A percentile compares a stretch with the other conserved stretches of the same genome.
These are phyloP conservation scores for Plasmopara muralis DNA, from an alignment of 352 stramenopile genomes.

Conservation along the genomic window DNA sequence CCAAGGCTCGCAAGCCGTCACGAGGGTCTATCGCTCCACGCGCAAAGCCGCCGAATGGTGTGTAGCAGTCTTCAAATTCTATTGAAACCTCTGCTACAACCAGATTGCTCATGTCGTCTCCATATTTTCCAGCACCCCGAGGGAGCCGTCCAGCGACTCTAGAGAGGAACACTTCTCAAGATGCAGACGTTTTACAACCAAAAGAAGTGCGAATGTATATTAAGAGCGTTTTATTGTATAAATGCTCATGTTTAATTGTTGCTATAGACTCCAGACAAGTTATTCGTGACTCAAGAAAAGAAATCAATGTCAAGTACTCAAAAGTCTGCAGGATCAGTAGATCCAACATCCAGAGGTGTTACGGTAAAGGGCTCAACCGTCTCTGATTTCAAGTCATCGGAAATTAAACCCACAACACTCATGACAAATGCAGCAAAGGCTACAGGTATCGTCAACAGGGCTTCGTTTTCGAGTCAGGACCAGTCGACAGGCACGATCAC, in stretches of 20 bases:
- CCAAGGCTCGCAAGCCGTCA: conserved; percentile 62
- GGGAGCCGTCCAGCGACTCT: conserved; percentile 17
- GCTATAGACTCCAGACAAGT: neutral
- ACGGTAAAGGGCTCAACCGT: conserved; percentile 2
- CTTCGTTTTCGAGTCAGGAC: conserved; percentile 2
- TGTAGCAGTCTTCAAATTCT: neutral
- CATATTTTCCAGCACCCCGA: conserved; percentile 16
- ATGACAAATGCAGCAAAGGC: neutral
- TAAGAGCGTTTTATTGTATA: too few relatives aligned
- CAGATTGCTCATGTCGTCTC: conserved; percentile 3
- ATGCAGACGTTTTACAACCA: neutral
- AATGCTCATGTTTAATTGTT: too few relatives aligned
- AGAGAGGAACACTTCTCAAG: neutral
- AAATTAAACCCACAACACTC: neutral
- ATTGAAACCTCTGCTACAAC: too few relatives aligned
- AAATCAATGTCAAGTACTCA: neutral
- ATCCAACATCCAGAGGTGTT: conserved; percentile 6
- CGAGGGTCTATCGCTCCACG: conserved; percentile 60
- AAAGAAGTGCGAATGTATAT: conserved; percentile 12
- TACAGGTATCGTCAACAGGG: neutral
- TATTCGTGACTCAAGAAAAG: neutral
- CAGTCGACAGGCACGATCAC: conserved; percentile 19
- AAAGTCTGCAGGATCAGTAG: neutral
- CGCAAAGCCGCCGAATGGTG: conserved; percentile 60
- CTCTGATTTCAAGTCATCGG: conserved; percentile 1